Percentiles rank a stretch among this genome's conserved stretches.
These are phyloP conservation scores for Colletotrichum costaricense DNA, from an alignment of 2,329 filamentous ascomycete species.

Conservation along the genomic window DNA sequence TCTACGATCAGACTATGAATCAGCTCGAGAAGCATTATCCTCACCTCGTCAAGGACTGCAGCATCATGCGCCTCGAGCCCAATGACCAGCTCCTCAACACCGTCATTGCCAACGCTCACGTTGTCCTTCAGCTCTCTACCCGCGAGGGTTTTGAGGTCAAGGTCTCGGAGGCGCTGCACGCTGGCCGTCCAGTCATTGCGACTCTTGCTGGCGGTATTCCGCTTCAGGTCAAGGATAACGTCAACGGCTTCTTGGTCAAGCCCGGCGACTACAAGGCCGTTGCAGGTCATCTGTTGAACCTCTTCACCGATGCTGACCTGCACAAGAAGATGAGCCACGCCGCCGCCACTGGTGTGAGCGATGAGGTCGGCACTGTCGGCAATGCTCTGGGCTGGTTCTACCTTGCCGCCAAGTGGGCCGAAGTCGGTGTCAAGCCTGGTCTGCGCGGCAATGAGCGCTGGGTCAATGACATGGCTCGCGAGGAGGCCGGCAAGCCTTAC, in stretches of 20 bases:
- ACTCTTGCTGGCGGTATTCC: slow-evolving; percentile 83
- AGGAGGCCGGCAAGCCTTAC: slow-evolving; percentile 71
- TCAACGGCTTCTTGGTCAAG: slow-evolving; percentile 80
- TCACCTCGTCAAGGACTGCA: slow-evolving; percentile 72
- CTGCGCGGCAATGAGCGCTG: slow-evolving; percentile 71
- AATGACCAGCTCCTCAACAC: slow-evolving; percentile 85
- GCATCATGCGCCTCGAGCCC: slow-evolving; percentile 80
- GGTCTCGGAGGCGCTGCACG: slow-evolving; percentile 84
- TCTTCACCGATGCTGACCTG: slow-evolving; percentile 74
- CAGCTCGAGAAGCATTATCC: slow-evolving; percentile 73
- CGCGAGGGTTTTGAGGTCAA: slow-evolving; percentile 90
- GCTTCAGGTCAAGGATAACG: slow-evolving; percentile 77
- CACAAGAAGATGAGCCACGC: slow-evolving; percentile 75
- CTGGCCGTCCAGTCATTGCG: slow-evolving; percentile 82
- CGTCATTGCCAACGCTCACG: slow-evolving; percentile 76
- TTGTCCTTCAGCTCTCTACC: slow-evolving; percentile 83
- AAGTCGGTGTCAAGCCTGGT: slow-evolving; percentile 58
- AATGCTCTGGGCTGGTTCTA: slow-evolving; percentile 84
- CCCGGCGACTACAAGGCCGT: slow-evolving; percentile 77
- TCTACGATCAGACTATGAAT: slow-evolving; percentile 79
- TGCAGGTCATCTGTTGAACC: slow-evolving; percentile 71
- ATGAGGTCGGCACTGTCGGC: slow-evolving; percentile 85
- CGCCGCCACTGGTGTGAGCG: slow-evolving; percentile 75
- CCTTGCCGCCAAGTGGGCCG: slow-evolving; percentile 74
- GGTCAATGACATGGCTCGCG: slow-evolving; percentile 80